These are phyloP conservation scores for Ogataea pignaliae DNA, from an alignment of 805 yeast species.

Conservation along the genomic window DNA sequence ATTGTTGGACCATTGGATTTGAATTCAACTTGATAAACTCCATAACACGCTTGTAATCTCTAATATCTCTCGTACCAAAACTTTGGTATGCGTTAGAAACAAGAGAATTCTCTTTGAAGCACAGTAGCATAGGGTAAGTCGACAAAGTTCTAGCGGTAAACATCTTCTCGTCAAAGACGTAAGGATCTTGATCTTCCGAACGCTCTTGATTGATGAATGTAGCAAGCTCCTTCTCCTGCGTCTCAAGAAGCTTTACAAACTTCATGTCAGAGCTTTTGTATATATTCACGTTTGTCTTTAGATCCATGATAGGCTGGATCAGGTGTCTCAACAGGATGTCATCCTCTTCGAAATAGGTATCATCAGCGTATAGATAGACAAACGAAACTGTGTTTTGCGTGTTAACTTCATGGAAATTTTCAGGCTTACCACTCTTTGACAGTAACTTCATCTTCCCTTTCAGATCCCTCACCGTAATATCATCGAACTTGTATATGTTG, in stretches of 20 bases:
- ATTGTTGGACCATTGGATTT: conserved; percentile 49
- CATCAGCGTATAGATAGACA: conserved; percentile 49
- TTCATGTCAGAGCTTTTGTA: conserved; percentile 46
- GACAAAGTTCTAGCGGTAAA: conserved; percentile 50
- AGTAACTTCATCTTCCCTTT: conserved; percentile 17
- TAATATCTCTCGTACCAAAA: conserved; percentile 59
- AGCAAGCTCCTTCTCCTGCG: conserved; percentile 38
- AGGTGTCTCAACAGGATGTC: conserved; percentile 55
- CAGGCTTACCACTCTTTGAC: conserved; percentile 7
- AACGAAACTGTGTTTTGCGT: conserved; percentile 43
- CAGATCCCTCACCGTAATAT: conserved; percentile 22
- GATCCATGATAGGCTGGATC: conserved; percentile 53
- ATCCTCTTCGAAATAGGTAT: conserved; percentile 55
- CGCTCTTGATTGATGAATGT: conserved; percentile 41
- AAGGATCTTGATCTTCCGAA: conserved; percentile 6
- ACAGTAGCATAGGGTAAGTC: conserved; percentile 55
- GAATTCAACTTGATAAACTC: conserved; percentile 47
- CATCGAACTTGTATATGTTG: conserved; percentile 40
- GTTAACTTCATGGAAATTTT: conserved; percentile 24
- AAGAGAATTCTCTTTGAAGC: conserved; percentile 54
- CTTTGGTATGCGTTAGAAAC: conserved; percentile 52
- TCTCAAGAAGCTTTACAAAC: conserved; percentile 34
- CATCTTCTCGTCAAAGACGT: conserved; percentile 40
- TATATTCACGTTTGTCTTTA: conserved; percentile 51
- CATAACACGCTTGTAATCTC: conserved; percentile 44